phyloP scores from a whole-genome alignment of 2,329 filamentous ascomycete genomes.

The Diaporthe ilicicola region DNA sequence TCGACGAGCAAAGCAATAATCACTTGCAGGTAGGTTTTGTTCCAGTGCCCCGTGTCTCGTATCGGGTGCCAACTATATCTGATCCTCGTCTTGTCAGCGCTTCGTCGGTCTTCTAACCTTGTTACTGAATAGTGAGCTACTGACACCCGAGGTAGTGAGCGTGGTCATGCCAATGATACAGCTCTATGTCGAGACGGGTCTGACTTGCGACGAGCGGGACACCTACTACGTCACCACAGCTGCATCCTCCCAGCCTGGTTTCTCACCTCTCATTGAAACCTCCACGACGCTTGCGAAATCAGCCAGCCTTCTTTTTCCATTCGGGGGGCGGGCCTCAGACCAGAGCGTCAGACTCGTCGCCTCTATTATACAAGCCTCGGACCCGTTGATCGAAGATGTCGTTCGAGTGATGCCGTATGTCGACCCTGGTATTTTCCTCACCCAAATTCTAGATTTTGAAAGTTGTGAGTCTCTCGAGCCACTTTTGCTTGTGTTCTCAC shows the following conservation, averaged over 20 bases:
- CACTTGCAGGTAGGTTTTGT: neutral
- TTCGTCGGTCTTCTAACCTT: neutral
- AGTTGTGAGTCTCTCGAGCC: neutral
- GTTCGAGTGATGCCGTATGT: neutral
- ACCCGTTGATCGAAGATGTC: neutral
- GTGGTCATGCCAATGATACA: neutral
- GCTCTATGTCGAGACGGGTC: neutral
- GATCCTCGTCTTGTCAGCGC: neutral
- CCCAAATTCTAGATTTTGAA: neutral
- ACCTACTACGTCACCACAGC: neutral
- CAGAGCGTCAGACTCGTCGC: neutral
- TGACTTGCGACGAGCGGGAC: neutral
- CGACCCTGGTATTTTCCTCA: neutral
- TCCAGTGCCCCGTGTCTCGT: neutral
- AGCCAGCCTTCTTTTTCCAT: neutral
- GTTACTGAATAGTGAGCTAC: neutral
- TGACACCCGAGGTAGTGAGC: neutral
- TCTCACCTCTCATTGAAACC: neutral
- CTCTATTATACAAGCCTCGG: neutral
- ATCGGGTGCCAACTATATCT: neutral
- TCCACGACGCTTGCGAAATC: neutral
- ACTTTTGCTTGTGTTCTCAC: no score
- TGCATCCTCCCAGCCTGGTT: neutral
- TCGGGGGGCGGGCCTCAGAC: neutral
- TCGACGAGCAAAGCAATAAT: neutral